Conservation (phyloP, 1,284 basidiomycete species). For the Cutaneotrichosporon sp. region DNA sequence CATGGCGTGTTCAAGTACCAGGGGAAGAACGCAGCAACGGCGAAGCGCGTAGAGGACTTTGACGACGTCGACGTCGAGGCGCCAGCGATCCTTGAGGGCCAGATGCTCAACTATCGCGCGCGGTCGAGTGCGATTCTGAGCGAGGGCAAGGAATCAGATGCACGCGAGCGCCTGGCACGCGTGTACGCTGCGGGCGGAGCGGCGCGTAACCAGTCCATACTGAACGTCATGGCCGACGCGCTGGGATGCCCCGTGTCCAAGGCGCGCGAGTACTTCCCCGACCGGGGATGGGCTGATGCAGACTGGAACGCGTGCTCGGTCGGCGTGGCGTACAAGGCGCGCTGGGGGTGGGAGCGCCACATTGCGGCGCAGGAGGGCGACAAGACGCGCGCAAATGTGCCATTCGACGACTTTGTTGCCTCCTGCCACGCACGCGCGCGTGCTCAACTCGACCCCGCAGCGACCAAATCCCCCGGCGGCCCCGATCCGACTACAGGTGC, state of each 20-base stretch:
- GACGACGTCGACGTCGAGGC: constrained; percentile 56
- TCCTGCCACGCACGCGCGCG: constrained; percentile 20
- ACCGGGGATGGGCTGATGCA: constrained; percentile 23
- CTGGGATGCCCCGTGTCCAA: constrained; percentile 64
- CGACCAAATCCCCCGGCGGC: constrained; percentile 14
- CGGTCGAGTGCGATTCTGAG: constrained; percentile 54
- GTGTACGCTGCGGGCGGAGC: constrained; percentile 77
- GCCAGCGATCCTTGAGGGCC: constrained; percentile 78
- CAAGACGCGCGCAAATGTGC: not conserved
- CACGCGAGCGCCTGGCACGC: constrained; percentile 53
- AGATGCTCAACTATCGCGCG: constrained; percentile 57
- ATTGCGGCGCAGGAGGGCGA: constrained; percentile 4
- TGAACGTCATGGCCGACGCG: constrained; percentile 70
- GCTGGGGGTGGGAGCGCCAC: constrained; percentile 41
- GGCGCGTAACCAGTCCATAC: constrained; percentile 66
- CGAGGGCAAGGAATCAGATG: constrained; percentile 55
- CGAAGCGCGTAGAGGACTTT: constrained; percentile 32
- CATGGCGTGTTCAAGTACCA: constrained; percentile 37
- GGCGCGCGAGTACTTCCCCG: constrained; percentile 30
- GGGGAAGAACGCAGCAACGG: constrained; percentile 17
- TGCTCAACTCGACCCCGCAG: constrained; percentile 28
- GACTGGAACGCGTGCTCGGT: constrained; percentile 45
- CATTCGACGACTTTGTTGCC: constrained; percentile 15
- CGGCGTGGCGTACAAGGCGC: constrained; percentile 44
- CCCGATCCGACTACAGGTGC: constrained; percentile 27